Conservation (phyloP, 1,284 basidiomycete species). For the Ganoderma leucocontextum region DNA sequence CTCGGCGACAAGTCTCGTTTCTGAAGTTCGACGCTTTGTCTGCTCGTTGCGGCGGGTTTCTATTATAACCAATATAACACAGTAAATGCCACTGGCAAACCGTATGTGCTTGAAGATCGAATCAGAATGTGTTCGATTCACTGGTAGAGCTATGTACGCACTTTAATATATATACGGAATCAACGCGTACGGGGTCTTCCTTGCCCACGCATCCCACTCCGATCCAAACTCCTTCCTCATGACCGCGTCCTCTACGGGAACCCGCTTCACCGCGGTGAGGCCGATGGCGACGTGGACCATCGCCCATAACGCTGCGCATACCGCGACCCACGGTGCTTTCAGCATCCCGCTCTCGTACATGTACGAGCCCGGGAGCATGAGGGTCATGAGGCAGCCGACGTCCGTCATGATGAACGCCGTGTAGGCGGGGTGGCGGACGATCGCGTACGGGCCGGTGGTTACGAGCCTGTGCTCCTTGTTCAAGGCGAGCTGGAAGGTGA, state of each 20-base stretch:
- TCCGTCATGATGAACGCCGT: conserved; percentile 12
- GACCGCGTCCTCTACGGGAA: neutral
- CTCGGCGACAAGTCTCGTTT: no score
- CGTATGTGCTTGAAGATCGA: no score
- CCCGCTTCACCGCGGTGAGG: neutral
- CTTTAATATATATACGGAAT: neutral
- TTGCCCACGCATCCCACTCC: neutral
- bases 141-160: no score
- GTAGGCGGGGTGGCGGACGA: conserved; percentile 32
- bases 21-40: no score
- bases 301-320: neutral
- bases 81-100: no score
- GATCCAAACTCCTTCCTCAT: neutral
- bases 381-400: conserved; percentile 1
- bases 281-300: neutral
- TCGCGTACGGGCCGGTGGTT: conserved; percentile 31
- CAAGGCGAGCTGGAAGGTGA: conserved; percentile 31
- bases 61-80: no score
- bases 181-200: neutral
- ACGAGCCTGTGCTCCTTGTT: conserved; percentile 27
- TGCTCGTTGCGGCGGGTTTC: no score
- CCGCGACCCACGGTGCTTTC: neutral
- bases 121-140: no score
- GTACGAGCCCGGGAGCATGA: conserved; percentile 10
- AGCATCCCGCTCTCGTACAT: conserved; percentile 13